A percentile compares a stretch with the other conserved stretches of the same genome.
Evolutionary conservation across 129 eudicot species (phyloP).

Genomic region (Saposhnikovia divaricata): DNA sequence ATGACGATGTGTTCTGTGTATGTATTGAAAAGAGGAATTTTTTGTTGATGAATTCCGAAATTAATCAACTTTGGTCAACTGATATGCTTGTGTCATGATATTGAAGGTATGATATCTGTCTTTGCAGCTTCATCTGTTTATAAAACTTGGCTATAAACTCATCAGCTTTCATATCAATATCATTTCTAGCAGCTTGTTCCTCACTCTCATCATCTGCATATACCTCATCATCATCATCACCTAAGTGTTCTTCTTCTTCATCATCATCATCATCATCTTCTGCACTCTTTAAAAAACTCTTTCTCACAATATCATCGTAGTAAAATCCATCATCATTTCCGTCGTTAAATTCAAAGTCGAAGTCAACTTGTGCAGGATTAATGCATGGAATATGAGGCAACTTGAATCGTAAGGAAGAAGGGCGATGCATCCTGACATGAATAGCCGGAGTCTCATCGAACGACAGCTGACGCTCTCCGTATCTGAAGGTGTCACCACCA

Average conservation of each 20-base stretch:
- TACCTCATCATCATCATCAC: background rate
- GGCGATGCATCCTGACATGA: slow-evolving; percentile 66
- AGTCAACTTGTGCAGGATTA: slow-evolving; percentile 40
- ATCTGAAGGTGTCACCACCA: slow-evolving; percentile 33
- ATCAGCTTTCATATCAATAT: slow-evolving; percentile 68
- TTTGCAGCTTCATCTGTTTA: slow-evolving; percentile 70
- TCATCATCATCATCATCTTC: no score
- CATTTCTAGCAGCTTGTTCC: slow-evolving; percentile 25
- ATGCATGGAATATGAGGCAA: slow-evolving; percentile 67
- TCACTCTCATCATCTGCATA: background rate
- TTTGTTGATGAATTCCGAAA: background rate
- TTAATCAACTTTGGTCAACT: background rate
- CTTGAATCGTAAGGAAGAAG: slow-evolving; percentile 53
- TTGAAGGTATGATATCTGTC: slow-evolving; percentile 42
- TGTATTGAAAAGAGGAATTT: background rate
- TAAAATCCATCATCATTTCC: slow-evolving; percentile 11
- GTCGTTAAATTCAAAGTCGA: slow-evolving; percentile 42
- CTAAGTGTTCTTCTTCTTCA: background rate
- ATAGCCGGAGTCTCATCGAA: slow-evolving; percentile 65
- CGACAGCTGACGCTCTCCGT: slow-evolving; percentile 64
- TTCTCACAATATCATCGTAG: slow-evolving; percentile 15
- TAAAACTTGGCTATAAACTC: slow-evolving; percentile 70
- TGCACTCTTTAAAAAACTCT: slow-evolving; percentile 20
- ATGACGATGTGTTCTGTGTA: background rate
- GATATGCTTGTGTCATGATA: slow-evolving; percentile 6